A percentile compares a stretch with the other conserved stretches of the same genome.
phyloP scores from a whole-genome alignment of 768 basidiomycete species.

The Termitomyces sp. region DNA sequence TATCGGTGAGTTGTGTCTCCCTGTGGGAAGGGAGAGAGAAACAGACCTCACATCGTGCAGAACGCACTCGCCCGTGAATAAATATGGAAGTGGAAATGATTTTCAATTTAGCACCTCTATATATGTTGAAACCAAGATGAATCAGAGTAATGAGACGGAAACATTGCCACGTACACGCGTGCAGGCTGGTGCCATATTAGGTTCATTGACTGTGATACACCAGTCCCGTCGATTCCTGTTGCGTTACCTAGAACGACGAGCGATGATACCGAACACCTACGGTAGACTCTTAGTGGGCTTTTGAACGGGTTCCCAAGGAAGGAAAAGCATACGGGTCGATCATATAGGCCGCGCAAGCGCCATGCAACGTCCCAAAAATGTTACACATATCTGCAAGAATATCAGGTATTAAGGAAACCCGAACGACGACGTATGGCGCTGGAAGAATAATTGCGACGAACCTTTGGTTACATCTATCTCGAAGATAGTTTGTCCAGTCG shows the following conservation, averaged over 20 bases:
- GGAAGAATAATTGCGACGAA: constrained; percentile 12
- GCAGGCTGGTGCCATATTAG: constrained; percentile 47
- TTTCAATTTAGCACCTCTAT: constrained; percentile 41
- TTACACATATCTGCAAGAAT: constrained; percentile 54
- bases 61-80: constrained; percentile 39
- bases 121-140: background rate
- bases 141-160: constrained; percentile 1
- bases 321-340: constrained; percentile 46
- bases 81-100: constrained; percentile 42
- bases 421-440: too few species aligned
- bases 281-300: background rate
- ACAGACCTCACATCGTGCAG: constrained; percentile 44
- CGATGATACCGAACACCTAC: constrained; percentile 44
- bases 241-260: constrained; percentile 40
- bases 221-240: constrained; percentile 40
- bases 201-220: constrained; percentile 52
- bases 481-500: constrained; percentile 34
- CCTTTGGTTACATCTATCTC: constrained; percentile 40
- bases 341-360: constrained; percentile 54
- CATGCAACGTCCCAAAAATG: constrained; percentile 46
- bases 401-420: too few species aligned
- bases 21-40: background rate
- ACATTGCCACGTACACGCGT: constrained; percentile 28
- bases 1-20: background rate
- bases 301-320: background rate